These are phyloP conservation scores for Xerocomus potaroensis DNA, from an alignment of 768 basidiomycete genomes.

Conservation along the genomic window DNA sequence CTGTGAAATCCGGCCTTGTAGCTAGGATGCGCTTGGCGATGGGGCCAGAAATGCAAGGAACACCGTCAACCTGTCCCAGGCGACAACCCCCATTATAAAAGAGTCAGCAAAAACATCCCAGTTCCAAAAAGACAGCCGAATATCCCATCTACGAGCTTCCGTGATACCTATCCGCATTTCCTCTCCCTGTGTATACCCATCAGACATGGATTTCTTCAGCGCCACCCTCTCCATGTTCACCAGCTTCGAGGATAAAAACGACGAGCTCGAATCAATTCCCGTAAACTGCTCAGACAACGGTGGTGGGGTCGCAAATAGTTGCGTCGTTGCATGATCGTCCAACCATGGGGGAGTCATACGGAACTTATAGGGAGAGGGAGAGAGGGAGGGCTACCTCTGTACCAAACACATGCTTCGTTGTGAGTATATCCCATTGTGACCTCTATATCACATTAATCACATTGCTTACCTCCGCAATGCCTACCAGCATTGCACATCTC, in stretches of 20 bases:
- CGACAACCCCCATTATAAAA: conserved; percentile 14
- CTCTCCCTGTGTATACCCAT: neutral
- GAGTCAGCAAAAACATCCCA: conserved; percentile 2
- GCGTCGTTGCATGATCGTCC: conserved; percentile 20
- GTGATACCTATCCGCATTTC: neutral
- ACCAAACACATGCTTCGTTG: conserved; percentile 16
- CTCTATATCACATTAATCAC: neutral
- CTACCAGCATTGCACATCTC: conserved; percentile 9
- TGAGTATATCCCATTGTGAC: conserved; percentile 9
- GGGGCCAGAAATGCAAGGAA: neutral
- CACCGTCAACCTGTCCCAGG: conserved; percentile 1
- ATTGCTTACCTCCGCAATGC: conserved; percentile 6
- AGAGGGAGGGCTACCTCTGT: neutral
- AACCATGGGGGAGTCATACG: neutral
- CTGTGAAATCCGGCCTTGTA: neutral
- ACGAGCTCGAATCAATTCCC: conserved; percentile 4
- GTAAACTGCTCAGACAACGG: conserved; percentile 7
- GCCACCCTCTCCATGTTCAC: conserved; percentile 14
- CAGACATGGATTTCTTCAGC: conserved; percentile 22
- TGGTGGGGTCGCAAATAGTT: conserved; percentile 4
- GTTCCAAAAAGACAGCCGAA: conserved; percentile 3
- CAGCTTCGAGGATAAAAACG: conserved; percentile 3
- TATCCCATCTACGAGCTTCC: conserved; percentile 2
- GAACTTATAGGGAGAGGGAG: too few relatives aligned
- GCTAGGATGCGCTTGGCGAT: neutral